Evolutionary conservation across 169 alveolate species (phyloP).

Genomic region (Cystoisospora suis): DNA sequence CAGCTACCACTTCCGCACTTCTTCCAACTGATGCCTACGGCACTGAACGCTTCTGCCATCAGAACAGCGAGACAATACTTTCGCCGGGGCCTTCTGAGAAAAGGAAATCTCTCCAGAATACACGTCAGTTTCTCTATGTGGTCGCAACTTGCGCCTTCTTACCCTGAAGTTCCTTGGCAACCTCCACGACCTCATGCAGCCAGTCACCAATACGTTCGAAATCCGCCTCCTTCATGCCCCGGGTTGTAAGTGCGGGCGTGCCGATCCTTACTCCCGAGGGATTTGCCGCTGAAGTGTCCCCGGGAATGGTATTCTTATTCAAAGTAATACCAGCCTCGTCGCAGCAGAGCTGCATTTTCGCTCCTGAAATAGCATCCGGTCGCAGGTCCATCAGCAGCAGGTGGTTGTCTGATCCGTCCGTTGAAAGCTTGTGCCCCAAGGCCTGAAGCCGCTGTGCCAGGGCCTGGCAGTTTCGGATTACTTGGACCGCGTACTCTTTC

Average conservation of each 20-base stretch:
- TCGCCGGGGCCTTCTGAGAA: no score
- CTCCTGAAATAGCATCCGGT: conserved; percentile 86
- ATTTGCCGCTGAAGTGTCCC: conserved; percentile 73
- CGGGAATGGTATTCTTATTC: conserved; percentile 88
- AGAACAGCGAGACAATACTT: no score
- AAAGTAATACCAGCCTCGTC: conserved; percentile 82
- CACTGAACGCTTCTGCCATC: no score
- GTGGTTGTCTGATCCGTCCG: conserved; percentile 95
- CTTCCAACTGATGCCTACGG: no score
- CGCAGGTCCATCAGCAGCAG: conserved; percentile 85
- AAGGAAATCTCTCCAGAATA: no score
- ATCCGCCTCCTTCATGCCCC: conserved; percentile 90
- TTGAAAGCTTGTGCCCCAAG: conserved; percentile 64
- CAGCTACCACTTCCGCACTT: no score
- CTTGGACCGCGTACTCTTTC: conserved; percentile 49
- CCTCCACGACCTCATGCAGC: conserved; percentile 68
- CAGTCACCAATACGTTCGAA: conserved; percentile 69
- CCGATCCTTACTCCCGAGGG: conserved; percentile 83
- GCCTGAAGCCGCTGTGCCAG: conserved; percentile 42
- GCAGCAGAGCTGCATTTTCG: conserved; percentile 77
- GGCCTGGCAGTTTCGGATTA: conserved; percentile 51
- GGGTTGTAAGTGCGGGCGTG: conserved; percentile 93
- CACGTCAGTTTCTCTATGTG: no score
- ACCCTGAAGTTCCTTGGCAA: conserved; percentile 61
- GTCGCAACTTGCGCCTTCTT: no score